A percentile compares a stretch with the other conserved stretches of the same genome.
phyloP scores from a whole-genome alignment of 306 rosid genomes.

The Argentina anserina region DNA sequence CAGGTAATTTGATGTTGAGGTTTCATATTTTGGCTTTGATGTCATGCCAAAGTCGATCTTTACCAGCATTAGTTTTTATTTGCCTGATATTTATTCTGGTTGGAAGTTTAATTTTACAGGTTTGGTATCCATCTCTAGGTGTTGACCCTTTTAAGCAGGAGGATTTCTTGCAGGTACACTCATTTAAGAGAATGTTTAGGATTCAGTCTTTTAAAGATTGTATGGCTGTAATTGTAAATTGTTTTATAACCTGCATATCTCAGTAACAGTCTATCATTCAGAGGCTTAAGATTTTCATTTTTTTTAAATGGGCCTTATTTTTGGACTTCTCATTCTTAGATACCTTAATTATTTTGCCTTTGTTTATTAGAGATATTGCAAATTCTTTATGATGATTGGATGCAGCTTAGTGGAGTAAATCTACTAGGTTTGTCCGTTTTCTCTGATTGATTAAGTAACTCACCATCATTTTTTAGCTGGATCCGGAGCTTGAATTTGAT shows the following conservation, averaged over 20 bases:
- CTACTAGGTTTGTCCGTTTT: slow-evolving; percentile 18
- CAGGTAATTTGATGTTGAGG: slow-evolving; percentile 64
- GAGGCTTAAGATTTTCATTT: neutral
- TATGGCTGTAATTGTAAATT: neutral
- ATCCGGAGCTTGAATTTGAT: slow-evolving; percentile 98
- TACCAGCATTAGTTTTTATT: slow-evolving; percentile 25
- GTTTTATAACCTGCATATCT: neutral
- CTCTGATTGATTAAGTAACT: slow-evolving; percentile 26
- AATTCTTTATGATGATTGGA: slow-evolving; percentile 9
- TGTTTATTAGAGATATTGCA: neutral
- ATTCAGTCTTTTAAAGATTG: slow-evolving; percentile 13
- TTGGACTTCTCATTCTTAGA: neutral
- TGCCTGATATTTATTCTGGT: slow-evolving; percentile 52
- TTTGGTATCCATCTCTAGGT: slow-evolving; percentile 98
- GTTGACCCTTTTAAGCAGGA: slow-evolving; percentile 89
- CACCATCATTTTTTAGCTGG: slow-evolving; percentile 56
- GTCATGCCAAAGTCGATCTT: neutral
- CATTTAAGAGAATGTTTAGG: slow-evolving; percentile 20
- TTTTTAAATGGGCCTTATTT: neutral
- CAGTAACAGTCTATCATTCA: neutral
- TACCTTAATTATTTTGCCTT: neutral
- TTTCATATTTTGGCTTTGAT: neutral
- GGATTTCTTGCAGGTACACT: slow-evolving; percentile 89
- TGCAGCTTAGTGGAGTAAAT: slow-evolving; percentile 18
- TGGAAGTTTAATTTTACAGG: slow-evolving; percentile 77